Conservation (phyloP, 768 basidiomycete species). For the Agaricus sinodeliciosus region DNA sequence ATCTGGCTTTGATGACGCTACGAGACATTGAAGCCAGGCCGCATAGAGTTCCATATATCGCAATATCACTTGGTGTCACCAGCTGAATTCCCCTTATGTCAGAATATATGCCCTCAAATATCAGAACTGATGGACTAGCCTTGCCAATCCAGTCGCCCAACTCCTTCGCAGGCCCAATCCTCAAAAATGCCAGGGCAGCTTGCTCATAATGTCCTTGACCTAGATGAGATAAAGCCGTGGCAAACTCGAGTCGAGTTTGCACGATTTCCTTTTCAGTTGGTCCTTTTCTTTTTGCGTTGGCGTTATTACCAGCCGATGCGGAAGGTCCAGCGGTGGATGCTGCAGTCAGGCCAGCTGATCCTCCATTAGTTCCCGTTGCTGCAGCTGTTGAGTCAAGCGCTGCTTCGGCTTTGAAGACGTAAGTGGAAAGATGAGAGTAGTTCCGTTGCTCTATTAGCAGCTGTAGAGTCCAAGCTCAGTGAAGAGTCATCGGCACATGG, state of each 20-base stretch:
- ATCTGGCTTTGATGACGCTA: conserved; percentile 56
- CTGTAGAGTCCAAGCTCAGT: conserved; percentile 26
- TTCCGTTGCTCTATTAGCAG: conserved; percentile 82
- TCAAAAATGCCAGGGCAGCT: conserved; percentile 69
- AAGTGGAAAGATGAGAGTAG: conserved; percentile 84
- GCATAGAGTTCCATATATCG: conserved; percentile 80
- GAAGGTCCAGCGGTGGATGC: conserved; percentile 14
- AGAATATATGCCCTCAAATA: too few relatives aligned
- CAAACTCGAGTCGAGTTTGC: conserved; percentile 76
- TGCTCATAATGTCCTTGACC: conserved; percentile 71
- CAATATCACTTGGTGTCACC: conserved; percentile 76
- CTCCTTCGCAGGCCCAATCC: conserved; percentile 55
- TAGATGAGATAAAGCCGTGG: conserved; percentile 70
- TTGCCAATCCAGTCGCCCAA: conserved; percentile 77
- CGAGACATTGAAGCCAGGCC: conserved; percentile 75
- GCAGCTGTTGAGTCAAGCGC: conserved; percentile 62
- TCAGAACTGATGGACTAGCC: conserved; percentile 27
- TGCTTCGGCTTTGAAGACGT: conserved; percentile 93
- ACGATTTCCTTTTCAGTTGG: conserved; percentile 60
- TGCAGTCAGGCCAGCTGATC: conserved; percentile 13
- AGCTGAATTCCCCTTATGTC: conserved; percentile 37
- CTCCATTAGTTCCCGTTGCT: conserved; percentile 13
- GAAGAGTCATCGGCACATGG: not conserved
- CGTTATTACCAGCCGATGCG: conserved; percentile 16
- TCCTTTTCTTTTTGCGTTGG: conserved; percentile 30